A percentile compares a stretch with the other conserved stretches of the same genome.
phyloP scores from a whole-genome alignment of 192 early-diverging fungal genomes.

The Podila verticillata region DNA sequence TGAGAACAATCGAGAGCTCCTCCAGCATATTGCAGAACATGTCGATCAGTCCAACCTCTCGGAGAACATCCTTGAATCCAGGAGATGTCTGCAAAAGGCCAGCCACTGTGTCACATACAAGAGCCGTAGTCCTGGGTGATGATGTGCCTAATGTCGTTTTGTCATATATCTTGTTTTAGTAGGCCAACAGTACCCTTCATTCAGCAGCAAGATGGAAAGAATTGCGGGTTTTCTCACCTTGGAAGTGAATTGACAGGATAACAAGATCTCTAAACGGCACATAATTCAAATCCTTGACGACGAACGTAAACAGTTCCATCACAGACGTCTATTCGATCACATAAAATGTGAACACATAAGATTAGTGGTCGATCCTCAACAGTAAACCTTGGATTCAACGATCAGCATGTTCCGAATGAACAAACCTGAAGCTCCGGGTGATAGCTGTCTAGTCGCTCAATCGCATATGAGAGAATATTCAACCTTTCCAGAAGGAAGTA shows the following conservation, averaged over 20 bases:
- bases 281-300: conserved; percentile 68
- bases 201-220: too few species aligned
- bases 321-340: conserved; percentile 46
- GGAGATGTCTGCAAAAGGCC: conserved; percentile 55
- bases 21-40: conserved; percentile 63
- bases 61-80: conserved; percentile 63
- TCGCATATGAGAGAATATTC: conserved; percentile 58
- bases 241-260: conserved; percentile 63
- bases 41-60: conserved; percentile 70
- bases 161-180: too few species aligned
- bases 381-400: neutral
- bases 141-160: conserved; percentile 52
- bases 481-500: conserved; percentile 65
- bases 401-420: neutral
- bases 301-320: conserved; percentile 62
- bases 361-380: neutral
- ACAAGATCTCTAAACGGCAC: conserved; percentile 69
- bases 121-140: conserved; percentile 55
- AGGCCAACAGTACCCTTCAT: too few species aligned
- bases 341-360: neutral
- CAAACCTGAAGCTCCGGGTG: conserved; percentile 54
- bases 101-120: conserved; percentile 57
- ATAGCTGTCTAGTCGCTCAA: conserved; percentile 63
- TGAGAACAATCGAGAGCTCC: conserved; percentile 58
- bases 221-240: conserved; percentile 39